Evolutionary conservation across 257 asterid genomes (phyloP), one percentile per base, ranked within the genome.

Genomic region (Jasminum sambac): DNA sequence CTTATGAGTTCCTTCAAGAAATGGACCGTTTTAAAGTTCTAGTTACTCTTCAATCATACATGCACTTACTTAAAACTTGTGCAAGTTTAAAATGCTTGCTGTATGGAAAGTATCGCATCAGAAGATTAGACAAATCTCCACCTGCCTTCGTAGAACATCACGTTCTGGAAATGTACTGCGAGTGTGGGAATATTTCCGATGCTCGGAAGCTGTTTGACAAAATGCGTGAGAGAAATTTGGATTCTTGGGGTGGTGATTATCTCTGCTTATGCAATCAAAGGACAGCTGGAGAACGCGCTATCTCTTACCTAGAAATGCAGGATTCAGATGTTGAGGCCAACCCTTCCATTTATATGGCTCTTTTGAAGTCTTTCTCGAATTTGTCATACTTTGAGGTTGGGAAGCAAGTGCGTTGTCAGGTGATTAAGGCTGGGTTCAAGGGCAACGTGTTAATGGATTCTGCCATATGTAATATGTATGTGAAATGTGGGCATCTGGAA

Each of bases 141-240:
- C 82, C 83, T 6, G 75, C 16, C 39, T 84, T 78, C 71, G 78
- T 81, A 9, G 69, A 37, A 8, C 73, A 78, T 66, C 71, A 44
- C 30, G 66, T 80, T 11, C 69, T 84, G 1, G 63, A 19, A 0
- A 81, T 82, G 91, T 86, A 79, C 13, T 66, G 78, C 9, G 83
- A 78, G 5, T 82, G 89, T 11, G 84, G 87, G 63, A 71, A 80
- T 40, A 26, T 78, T 12, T 46, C 6, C 13, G 79, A 86, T 46
- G 91, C 89, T 10, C 74, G 79, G 62, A 74, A 64, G 46, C 16
- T 82, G 84, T 86, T 84, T 52, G 87, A 86, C 14, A 79, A 84
- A 84, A 79, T 80, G 89, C 41, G 65, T 5, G 79, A 82, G 0
- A 77, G 76, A 78, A 74, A 70, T 23, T 30, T 66, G n/a, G 76